Conservation (phyloP, 148 eudicot genomes). For the Silene latifolia region DNA sequence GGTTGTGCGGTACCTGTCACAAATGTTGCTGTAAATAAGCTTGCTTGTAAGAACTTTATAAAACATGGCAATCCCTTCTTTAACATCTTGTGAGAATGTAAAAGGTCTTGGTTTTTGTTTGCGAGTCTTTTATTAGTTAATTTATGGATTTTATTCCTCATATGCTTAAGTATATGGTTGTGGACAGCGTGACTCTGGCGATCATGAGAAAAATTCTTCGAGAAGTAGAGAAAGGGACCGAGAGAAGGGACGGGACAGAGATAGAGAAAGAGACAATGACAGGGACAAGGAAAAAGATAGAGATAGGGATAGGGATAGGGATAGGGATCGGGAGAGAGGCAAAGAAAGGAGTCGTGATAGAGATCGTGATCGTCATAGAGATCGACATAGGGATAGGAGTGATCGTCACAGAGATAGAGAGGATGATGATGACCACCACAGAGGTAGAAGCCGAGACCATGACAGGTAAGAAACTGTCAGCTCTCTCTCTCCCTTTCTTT, state of each 20-base stretch:
- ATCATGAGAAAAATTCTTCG: slow-evolving; percentile 51
- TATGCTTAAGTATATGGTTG: slow-evolving; percentile 10
- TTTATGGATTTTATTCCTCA: not conserved
- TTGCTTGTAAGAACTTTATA: slow-evolving; percentile 2
- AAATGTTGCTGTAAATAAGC: not conserved
- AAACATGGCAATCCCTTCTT: not conserved
- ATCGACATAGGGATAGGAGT: slow-evolving; percentile 57
- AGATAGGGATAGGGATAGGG: slow-evolving; percentile 39
- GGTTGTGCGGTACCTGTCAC: not conserved
- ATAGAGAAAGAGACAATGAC: slow-evolving; percentile 24
- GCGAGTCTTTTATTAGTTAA: not conserved
- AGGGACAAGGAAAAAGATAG: slow-evolving; percentile 40
- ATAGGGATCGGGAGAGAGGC: slow-evolving; percentile 34
- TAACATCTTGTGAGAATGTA: not conserved
- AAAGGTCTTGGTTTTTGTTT: not conserved
- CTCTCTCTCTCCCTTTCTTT: not conserved
- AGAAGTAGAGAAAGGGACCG: slow-evolving; percentile 50
- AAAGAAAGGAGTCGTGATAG: slow-evolving; percentile 27
- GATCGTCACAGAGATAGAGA: slow-evolving; percentile 50
- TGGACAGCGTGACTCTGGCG: slow-evolving; percentile 55
- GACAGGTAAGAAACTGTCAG: slow-evolving; percentile 45
- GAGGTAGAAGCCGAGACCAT: slow-evolving; percentile 63
- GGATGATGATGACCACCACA: slow-evolving; percentile 51
- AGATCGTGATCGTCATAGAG: slow-evolving; percentile 47
- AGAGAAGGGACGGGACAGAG: slow-evolving; percentile 37